Evolutionary conservation across 1,284 basidiomycete species (phyloP), one percentile per base, ranked within the genome.

Genomic region (Sanghuangporus baumii): DNA sequence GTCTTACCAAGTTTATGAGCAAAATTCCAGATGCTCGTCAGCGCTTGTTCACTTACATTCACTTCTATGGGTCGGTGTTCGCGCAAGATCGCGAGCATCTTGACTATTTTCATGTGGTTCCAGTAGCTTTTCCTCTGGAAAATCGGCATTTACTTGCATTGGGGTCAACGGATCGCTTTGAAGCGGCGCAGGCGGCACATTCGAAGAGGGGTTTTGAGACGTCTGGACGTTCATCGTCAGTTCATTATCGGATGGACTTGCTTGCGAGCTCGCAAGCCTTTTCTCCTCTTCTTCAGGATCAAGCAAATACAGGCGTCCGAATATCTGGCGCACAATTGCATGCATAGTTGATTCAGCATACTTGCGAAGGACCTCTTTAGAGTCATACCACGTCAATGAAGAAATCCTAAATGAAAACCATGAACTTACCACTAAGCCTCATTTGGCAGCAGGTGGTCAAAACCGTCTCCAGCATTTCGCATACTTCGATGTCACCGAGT

Each of bases 391-490:
- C 52, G 69, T 65, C 31, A 34, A 23, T 14, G 2, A 41, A n/a
- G 3, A n/a, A 50, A 9, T 16, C 18, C n/a, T 43, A 40, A 50
- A 48, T n/a, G 16, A 40, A 59, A n/a, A 20, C 56, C 38, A 16
- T 61, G 26, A 3, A 81, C 91, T 67, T 68, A 94, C 93, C 96
- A 70, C 93, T 94, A 5, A 98, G 80, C 48, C 97, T 83, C 81
- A 96, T 97, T 73, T 98, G 94, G 74, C 96, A 98, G 68, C 95
- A 95, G 70, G 97, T 98, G 40, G 94, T 97, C 66, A 99, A 77
- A 1, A 97, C 96, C 5, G 96, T 98, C 77, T 99, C 97, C 71
- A 99, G 80, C 87, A 99, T 95, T 76, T 98, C 96, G 74, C 97
- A 99, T 20, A 99, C 90, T 73, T 95, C 93, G 64, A 97, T 87